Percentiles rank a stretch among this genome's conserved stretches.
phyloP scores from a whole-genome alignment of 768 basidiomycete species.

The Lactifluus volemus region DNA sequence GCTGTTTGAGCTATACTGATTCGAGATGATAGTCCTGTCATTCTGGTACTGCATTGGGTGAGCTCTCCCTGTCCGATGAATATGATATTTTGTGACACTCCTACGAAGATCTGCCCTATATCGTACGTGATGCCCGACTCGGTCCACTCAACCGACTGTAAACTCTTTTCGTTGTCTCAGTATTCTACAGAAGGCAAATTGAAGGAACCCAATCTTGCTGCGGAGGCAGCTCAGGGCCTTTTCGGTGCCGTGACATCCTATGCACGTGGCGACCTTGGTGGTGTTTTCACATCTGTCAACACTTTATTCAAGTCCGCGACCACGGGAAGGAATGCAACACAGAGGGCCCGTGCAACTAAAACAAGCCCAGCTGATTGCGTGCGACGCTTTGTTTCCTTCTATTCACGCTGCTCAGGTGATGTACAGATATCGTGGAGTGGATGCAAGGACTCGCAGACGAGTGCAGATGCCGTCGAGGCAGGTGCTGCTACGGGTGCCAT shows the following conservation, averaged over 20 bases:
- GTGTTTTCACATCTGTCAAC: conserved; percentile 65
- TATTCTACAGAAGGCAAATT: conserved; percentile 94
- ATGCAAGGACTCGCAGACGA: conserved; percentile 79
- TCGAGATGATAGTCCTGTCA: conserved; percentile 33
- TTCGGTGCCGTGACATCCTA: conserved; percentile 73
- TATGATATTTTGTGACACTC: background rate
- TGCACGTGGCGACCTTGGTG: conserved; percentile 69
- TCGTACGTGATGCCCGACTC: conserved; percentile 13
- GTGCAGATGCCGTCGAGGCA: conserved; percentile 69
- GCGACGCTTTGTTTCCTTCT: conserved; percentile 23
- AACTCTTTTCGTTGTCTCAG: conserved; percentile 26
- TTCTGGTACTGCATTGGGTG: conserved; percentile 39
- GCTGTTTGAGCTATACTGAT: conserved; percentile 7
- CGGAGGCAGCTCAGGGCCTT: conserved; percentile 82
- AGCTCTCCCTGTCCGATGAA: background rate
- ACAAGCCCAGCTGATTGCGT: conserved; percentile 89
- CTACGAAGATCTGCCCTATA: conserved; percentile 30
- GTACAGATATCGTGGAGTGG: conserved; percentile 74
- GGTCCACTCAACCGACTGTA: background rate
- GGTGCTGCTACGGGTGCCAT: conserved; percentile 72
- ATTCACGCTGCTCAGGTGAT: background rate
- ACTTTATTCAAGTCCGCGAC: conserved; percentile 69
- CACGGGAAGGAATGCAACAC: conserved; percentile 55
- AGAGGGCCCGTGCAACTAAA: conserved; percentile 40
- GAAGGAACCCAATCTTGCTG: conserved; percentile 86